Evolutionary conservation across 164 flowering plant genomes (phyloP).

Genomic region (Warburgia ugandensis): DNA sequence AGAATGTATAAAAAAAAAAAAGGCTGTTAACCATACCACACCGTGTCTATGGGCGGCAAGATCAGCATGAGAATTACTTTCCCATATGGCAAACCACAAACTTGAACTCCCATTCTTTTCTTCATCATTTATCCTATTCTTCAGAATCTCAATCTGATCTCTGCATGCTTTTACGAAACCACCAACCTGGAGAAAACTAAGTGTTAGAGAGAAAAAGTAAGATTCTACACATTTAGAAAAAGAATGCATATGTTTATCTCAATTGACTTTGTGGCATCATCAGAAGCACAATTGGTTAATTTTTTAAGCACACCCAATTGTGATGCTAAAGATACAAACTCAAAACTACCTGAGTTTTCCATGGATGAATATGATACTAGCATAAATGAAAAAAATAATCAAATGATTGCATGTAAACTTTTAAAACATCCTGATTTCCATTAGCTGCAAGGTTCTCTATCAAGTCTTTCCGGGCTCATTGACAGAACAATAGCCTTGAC

Average conservation of each 20-base stretch:
- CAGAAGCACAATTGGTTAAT: neutral
- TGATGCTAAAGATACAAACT: neutral
- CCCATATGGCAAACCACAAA: conserved; percentile 59
- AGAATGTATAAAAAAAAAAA: too few relatives aligned
- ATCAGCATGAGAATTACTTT: conserved; percentile 59
- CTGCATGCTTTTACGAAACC: conserved; percentile 81
- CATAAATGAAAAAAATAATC: too few relatives aligned
- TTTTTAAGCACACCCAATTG: neutral
- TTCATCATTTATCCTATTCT: conserved; percentile 54
- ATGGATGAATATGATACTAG: too few relatives aligned
- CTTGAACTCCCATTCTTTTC: conserved; percentile 41
- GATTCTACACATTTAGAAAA: neutral
- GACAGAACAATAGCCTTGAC: too few relatives aligned
- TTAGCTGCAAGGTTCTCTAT: too few relatives aligned
- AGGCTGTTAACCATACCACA: conserved; percentile 56
- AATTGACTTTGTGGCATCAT: neutral
- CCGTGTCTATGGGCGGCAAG: conserved; percentile 94
- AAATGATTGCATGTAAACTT: too few relatives aligned
- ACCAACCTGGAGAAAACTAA: conserved; percentile 48
- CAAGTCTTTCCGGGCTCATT: too few relatives aligned
- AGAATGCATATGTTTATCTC: neutral
- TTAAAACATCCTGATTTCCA: too few relatives aligned
- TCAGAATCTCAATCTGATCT: conserved; percentile 82
- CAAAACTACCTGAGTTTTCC: too few relatives aligned
- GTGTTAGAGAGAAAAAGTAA: neutral